Percentiles rank a stretch among this genome's conserved stretches.
Conservation (phyloP, 805 yeast species). For the Ogataea nakhonphanomensis region DNA sequence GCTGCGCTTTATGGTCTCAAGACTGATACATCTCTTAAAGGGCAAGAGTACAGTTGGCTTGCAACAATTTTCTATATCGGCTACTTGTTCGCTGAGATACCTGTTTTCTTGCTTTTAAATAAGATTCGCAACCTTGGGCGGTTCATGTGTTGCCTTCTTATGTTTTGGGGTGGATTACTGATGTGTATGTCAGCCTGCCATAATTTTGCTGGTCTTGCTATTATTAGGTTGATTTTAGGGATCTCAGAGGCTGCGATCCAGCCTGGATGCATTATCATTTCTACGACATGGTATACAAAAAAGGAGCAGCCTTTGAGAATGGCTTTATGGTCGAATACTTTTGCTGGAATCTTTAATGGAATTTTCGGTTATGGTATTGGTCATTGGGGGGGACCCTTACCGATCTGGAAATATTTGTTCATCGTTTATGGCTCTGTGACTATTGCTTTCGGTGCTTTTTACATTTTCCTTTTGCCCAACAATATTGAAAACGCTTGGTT, state of each 20-base stretch:
- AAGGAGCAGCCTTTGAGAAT: constrained; percentile 32
- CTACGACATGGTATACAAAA: constrained; percentile 35
- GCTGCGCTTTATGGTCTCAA: constrained; percentile 46
- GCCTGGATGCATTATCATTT: constrained; percentile 35
- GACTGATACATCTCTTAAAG: constrained; percentile 37
- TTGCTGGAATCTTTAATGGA: constrained; percentile 32
- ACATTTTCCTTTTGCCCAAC: constrained; percentile 32
- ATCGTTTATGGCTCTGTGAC: constrained; percentile 34
- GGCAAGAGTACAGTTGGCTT: constrained; percentile 49
- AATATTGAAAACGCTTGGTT: constrained; percentile 34
- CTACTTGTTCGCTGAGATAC: constrained; percentile 55
- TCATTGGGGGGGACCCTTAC: constrained; percentile 23
- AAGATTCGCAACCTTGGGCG: constrained; percentile 30
- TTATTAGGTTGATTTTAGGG: constrained; percentile 50
- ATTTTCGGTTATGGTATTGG: constrained; percentile 33
- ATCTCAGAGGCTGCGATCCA: constrained; percentile 34
- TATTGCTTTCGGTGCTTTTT: constrained; percentile 31
- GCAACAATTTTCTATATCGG: constrained; percentile 65
- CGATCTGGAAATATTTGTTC: constrained; percentile 33
- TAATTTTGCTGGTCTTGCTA: constrained; percentile 45
- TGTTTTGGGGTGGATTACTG: constrained; percentile 46
- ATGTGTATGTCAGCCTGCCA: constrained; percentile 45
- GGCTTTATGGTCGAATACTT: constrained; percentile 33
- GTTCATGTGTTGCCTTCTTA: constrained; percentile 34
- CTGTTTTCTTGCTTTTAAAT: constrained; percentile 37